These are phyloP conservation scores for Amesomyces nigricolor DNA, from an alignment of 2,329 filamentous ascomycete genomes.

Conservation along the genomic window DNA sequence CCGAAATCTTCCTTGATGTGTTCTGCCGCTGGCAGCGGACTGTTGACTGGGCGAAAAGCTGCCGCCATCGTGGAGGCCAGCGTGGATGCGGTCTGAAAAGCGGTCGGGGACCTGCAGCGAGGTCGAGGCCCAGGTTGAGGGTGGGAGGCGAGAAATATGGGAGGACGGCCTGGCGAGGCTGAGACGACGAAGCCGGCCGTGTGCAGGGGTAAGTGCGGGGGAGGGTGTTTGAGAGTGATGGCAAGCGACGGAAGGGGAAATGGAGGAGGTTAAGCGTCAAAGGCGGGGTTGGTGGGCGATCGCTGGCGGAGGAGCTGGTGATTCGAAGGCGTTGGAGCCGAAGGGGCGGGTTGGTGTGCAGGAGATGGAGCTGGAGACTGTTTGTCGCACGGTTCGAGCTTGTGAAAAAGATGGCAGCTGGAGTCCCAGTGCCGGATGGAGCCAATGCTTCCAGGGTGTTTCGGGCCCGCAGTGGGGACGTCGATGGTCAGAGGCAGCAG, in stretches of 20 bases:
- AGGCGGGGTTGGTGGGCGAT: constrained; percentile 3
- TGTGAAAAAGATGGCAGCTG: constrained; percentile 13
- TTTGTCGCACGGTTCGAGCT: constrained; percentile 14
- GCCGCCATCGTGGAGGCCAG: constrained; percentile 41
- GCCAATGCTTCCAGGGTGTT: constrained; percentile 13
- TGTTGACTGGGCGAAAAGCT: constrained; percentile 57
- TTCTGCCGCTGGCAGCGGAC: constrained; percentile 40
- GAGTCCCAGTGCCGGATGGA: constrained; percentile 16
- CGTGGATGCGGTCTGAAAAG: constrained; percentile 4
- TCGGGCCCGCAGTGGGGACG: constrained; percentile 21
- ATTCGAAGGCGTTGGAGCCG: constrained; percentile 15
- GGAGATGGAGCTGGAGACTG: constrained; percentile 2
- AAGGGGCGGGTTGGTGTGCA: constrained; percentile 14
- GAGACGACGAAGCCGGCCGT: constrained; percentile 29
- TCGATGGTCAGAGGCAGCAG: constrained; percentile 5
- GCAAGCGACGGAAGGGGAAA: constrained; percentile 19
- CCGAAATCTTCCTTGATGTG: constrained; percentile 47
- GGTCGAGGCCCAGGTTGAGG: constrained; percentile 2
- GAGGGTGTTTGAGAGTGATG: constrained; percentile 30
- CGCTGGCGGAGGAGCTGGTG: constrained; percentile 9
- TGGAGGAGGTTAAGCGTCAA: constrained; percentile 7
- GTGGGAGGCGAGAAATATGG: constrained; percentile 25
- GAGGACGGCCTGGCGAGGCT: constrained; percentile 28
- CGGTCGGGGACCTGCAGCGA: constrained; percentile 17
- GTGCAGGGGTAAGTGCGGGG: constrained; percentile 31